Base-by-base conservation (phyloP, 805 yeast species). In the Candida xyloterini region DNA sequence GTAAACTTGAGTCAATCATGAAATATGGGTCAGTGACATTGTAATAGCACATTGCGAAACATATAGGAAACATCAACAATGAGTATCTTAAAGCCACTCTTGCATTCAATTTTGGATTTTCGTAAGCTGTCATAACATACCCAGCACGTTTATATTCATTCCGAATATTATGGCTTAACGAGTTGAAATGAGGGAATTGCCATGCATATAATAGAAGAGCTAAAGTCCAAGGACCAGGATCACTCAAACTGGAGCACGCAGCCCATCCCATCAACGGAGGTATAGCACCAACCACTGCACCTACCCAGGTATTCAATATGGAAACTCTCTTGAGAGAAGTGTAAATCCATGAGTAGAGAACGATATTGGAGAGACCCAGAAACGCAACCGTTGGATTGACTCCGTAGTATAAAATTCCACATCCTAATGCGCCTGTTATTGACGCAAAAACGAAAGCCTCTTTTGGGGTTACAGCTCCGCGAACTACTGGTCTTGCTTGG, bases 201-300 rank as follows among this genome's bases (percentile, higher is more conserved):
- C 99, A 93, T 6, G 97, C 96, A 57, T 85, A 93, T 27, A 93
- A 66, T 37, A 93, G 66, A 0, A 84, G 87, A 1, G 97, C 97
- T 16, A 93, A 67, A 56, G 90, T 79, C 98, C 98, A 91, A 3
- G 95, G 95, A 7, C 93, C 97, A 0, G 98, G 96, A 47, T 88
- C 86, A 3, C 73, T 50, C 26, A 90, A 64, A 1, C 89, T 76
- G 3, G 87, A 78, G 10, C 96, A 84, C 0, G 91, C 88, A 2
- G 96, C 96, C 99, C 99, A 93, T 2, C 99, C 99, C 99, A 93
- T 93, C 35, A 93, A 71, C 15, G 99, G 99, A 0, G 99, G 99
- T 33, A 93, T 85, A 0, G 97, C 99, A 4, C 99, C 99, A 4
- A 93, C 99, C n/a, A 93, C 60, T 0, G 99, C 99, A 14, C 99